Evolutionary conservation across 306 rosid species (phyloP).

Genomic region (Rubus parviflorus): DNA sequence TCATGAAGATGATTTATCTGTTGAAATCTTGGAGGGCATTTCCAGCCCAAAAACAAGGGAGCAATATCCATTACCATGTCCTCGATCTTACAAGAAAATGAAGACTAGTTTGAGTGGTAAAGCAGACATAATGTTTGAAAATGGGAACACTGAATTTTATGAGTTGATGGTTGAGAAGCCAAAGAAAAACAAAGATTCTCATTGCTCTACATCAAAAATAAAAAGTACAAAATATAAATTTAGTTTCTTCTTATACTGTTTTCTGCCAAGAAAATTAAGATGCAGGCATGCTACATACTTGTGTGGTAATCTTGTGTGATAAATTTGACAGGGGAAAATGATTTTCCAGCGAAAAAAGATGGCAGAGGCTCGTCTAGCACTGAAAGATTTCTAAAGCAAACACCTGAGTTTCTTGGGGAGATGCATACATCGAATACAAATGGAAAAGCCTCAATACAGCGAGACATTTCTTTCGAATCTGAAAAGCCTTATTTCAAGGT

Average conservation of each 20-base stretch:
- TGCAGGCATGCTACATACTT: background rate
- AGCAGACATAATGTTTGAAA: background rate
- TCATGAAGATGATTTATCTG: background rate
- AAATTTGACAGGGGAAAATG: background rate
- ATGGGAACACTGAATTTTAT: background rate
- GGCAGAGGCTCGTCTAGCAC: background rate
- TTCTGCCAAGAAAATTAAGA: background rate
- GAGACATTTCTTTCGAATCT: constrained; percentile 14
- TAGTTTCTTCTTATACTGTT: background rate
- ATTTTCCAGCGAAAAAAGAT: background rate
- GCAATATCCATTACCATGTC: background rate
- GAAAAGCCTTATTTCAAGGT: constrained; percentile 19
- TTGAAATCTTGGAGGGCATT: background rate
- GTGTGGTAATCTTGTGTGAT: background rate
- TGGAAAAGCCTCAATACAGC: constrained; percentile 5
- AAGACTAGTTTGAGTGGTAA: background rate
- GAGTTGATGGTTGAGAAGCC: background rate
- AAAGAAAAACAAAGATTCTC: background rate
- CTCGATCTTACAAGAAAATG: background rate
- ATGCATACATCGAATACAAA: background rate
- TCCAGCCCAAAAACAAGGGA: background rate
- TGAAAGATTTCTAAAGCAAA: background rate
- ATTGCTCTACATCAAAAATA: background rate
- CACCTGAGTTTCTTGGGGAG: background rate
- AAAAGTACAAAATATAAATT: background rate